A percentile compares a stretch with the other conserved stretches of the same genome.
These are phyloP conservation scores for Zopfia rhizophila DNA, from an alignment of 2,329 filamentous ascomycete genomes.

Conservation along the genomic window DNA sequence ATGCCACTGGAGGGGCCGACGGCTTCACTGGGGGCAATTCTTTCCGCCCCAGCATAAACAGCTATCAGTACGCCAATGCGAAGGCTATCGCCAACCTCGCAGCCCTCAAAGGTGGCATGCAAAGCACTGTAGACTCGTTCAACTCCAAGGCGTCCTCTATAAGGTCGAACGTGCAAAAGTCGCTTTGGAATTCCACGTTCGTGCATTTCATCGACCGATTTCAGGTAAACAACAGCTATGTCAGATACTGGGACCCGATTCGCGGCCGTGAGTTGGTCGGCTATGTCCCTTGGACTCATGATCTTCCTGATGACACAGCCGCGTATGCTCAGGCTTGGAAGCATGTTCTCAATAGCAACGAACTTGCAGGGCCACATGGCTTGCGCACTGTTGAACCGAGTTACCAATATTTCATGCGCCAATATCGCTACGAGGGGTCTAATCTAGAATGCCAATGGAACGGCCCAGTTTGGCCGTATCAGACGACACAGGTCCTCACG, in stretches of 20 bases:
- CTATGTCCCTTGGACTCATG: constrained; percentile 56
- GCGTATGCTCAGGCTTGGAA: constrained; percentile 52
- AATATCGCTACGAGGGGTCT: constrained; percentile 53
- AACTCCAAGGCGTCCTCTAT: constrained; percentile 44
- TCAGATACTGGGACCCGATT: constrained; percentile 54
- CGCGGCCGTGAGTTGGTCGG: constrained; percentile 58
- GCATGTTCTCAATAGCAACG: constrained; percentile 48
- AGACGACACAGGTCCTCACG: constrained; percentile 54
- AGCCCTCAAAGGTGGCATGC: constrained; percentile 34
- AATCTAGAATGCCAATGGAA: constrained; percentile 59
- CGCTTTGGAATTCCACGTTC: constrained; percentile 57
- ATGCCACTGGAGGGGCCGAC: constrained; percentile 53
- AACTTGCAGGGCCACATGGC: constrained; percentile 49
- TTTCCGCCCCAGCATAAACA: constrained; percentile 58
- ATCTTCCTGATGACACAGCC: constrained; percentile 52
- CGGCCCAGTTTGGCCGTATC: constrained; percentile 58
- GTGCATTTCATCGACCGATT: constrained; percentile 58
- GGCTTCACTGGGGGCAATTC: constrained; percentile 55
- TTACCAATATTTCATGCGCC: constrained; percentile 59
- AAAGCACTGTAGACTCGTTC: constrained; percentile 22
- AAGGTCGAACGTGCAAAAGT: constrained; percentile 51
- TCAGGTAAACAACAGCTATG: constrained; percentile 51
- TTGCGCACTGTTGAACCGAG: constrained; percentile 57
- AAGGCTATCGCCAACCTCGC: constrained; percentile 55
- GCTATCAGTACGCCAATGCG: constrained; percentile 58